Percentiles rank a stretch among this genome's conserved stretches.
phyloP scores from a whole-genome alignment of 306 rosid genomes.

The Cicer judaicum region DNA sequence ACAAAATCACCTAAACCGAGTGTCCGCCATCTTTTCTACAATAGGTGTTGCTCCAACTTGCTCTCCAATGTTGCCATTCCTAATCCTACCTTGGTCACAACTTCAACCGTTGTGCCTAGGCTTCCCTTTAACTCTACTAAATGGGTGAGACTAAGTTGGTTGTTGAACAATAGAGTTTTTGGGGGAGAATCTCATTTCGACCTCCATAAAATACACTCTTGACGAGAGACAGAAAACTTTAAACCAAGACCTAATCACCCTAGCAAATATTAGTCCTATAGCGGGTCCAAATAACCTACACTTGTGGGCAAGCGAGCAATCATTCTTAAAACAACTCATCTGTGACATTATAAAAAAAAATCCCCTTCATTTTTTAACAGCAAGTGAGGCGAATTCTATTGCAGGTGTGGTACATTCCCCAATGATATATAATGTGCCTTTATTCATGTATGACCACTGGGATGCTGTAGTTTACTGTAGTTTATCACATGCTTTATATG shows the following conservation, averaged over 20 bases:
- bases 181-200: not conserved
- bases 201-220: not conserved
- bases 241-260: not conserved
- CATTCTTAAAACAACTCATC: not conserved
- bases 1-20: too few relatives aligned
- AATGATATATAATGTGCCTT: slow-evolving; percentile 2
- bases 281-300: not conserved
- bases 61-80: too few relatives aligned
- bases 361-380: not conserved
- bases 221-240: not conserved
- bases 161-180: not conserved
- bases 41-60: too few relatives aligned
- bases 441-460: not conserved
- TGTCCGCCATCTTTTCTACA: too few relatives aligned
- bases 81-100: not conserved
- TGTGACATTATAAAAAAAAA: not conserved
- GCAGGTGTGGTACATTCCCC: not conserved
- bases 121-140: not conserved
- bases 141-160: not conserved
- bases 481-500: slow-evolving; percentile 1
- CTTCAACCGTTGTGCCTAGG: not conserved
- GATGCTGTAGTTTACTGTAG: not conserved
- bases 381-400: not conserved
- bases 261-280: not conserved
- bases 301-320: not conserved